Evolutionary conservation across 306 rosid species (phyloP).

Genomic region (Urtica urens): DNA sequence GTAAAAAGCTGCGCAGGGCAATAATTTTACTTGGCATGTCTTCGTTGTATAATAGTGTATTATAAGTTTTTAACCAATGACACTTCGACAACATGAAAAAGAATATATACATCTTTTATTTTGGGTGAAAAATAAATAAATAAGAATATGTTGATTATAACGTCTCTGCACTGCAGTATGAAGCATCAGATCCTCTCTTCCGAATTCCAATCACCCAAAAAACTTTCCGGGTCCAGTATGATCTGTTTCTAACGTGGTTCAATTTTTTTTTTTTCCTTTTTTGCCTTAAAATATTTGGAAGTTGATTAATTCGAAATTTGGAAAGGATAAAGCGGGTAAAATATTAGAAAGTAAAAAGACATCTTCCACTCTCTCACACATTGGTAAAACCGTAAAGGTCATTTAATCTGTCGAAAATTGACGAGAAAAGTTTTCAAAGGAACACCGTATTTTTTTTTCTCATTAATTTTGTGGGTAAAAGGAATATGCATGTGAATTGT

Average conservation of each 20-base stretch:
- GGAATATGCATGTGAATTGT: conserved; percentile 28
- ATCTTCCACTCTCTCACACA: conserved; percentile 20
- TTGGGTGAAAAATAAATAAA: conserved; percentile 11
- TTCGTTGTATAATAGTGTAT: no score
- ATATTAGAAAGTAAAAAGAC: background rate
- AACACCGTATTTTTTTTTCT: conserved; percentile 8
- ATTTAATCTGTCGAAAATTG: conserved; percentile 15
- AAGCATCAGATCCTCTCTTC: conserved; percentile 49
- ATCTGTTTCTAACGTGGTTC: background rate
- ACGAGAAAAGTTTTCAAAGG: conserved; percentile 10
- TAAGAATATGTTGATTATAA: conserved; percentile 38
- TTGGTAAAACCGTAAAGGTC: no score
- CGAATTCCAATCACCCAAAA: conserved; percentile 18
- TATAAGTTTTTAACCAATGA: no score
- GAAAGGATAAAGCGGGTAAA: background rate
- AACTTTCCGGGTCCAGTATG: conserved; percentile 7
- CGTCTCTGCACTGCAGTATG: conserved; percentile 25
- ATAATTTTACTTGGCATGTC: no score
- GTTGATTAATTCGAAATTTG: background rate
- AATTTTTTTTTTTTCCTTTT: background rate
- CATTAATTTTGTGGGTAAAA: conserved; percentile 11
- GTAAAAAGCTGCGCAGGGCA: no score
- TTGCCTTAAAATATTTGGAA: background rate
- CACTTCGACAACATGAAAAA: background rate
- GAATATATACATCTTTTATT: background rate